Evolutionary conservation across 805 yeast species (phyloP).

Genomic region (Yamadazyma insecticola): DNA sequence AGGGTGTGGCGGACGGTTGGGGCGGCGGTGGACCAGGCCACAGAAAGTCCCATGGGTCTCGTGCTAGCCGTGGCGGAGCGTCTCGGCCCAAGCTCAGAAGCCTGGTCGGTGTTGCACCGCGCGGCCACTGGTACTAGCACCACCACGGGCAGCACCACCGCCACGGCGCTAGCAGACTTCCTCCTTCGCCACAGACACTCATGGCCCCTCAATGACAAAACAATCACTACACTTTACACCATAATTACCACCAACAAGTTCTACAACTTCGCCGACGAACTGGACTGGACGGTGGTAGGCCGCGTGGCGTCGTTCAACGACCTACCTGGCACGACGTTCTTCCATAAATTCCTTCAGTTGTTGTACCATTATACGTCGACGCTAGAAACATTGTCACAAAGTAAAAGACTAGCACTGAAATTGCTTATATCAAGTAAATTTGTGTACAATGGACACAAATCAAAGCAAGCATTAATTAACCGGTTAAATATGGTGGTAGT

Average conservation of each 20-base stretch:
- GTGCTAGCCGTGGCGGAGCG: too few species aligned
- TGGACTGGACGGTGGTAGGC: too few species aligned
- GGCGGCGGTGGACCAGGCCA: too few species aligned
- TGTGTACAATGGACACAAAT: conserved; percentile 21
- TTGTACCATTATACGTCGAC: conserved; percentile 28
- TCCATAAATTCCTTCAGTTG: conserved; percentile 34
- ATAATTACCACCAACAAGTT: conserved; percentile 28
- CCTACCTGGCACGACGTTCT: conserved; percentile 24
- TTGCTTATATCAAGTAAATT: conserved; percentile 35
- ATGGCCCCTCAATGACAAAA: conserved; percentile 19
- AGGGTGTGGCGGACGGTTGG: too few species aligned
- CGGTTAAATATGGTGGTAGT: conserved; percentile 32
- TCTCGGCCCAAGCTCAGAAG: too few species aligned
- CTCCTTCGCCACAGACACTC: too few species aligned
- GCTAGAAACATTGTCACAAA: conserved; percentile 15
- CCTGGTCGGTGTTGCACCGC: too few species aligned
- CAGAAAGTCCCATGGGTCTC: too few species aligned
- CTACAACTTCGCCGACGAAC: conserved; percentile 34
- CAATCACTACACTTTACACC: conserved; percentile 25
- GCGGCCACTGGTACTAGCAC: too few species aligned
- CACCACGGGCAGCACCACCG: too few species aligned
- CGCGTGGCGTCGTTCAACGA: too few species aligned
- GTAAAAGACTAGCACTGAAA: conserved; percentile 29
- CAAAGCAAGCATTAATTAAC: conserved; percentile 30
- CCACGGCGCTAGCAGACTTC: too few species aligned